Evolutionary conservation across 2,329 filamentous ascomycete genomes (phyloP), one percentile per base, ranked within the genome.

Genomic region (Calonectria pseudoturangicola): DNA sequence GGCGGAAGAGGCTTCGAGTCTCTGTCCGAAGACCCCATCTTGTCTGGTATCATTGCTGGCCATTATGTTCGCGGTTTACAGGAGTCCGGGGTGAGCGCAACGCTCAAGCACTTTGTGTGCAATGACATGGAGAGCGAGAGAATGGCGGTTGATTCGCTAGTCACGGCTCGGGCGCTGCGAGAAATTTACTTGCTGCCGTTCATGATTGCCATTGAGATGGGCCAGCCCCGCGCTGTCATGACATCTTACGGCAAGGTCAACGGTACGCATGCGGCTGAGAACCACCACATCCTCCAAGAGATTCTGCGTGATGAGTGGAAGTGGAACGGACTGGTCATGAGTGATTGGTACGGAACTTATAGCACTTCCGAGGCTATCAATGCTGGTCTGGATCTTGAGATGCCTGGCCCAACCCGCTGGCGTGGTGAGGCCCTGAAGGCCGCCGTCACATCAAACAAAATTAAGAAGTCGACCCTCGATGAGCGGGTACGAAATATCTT

Each of bases 1-100:
- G 86, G 82, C 5, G 86, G 86, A n/a, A 78, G 86, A 64, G 84
- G 84, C 39, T 87, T 87, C 68, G 86, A 87, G 75, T 85, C 83
- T 64, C 81, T 86, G 56, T 83, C 82, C 30, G 84, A 87, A 72
- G 86, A 87, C 70, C 85, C 86, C n/a, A 77, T 87, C 18, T 77
- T 87, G 2, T 82, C 85, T 39, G 86, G 86, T 16, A 77, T 84
- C 36, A 78, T 85, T 45, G 85, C 85, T 18, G 84, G 83, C 21
- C 80, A 82, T 58, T 82, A 85, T 50, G 82, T 86, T 47, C 83
- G 82, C 63, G 85, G 82, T 15, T n/a, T 62, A 15, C 68, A 74
- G 18, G 50, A 66, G 27, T 60, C 56, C 2, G 69, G 69, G 21
- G 60, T 74, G 1, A 56, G 41, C 18, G 64, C 72, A 1, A 69